These are phyloP conservation scores for Diversispora epigaea DNA, from an alignment of 192 early-diverging fungal genomes.

Conservation along the genomic window DNA sequence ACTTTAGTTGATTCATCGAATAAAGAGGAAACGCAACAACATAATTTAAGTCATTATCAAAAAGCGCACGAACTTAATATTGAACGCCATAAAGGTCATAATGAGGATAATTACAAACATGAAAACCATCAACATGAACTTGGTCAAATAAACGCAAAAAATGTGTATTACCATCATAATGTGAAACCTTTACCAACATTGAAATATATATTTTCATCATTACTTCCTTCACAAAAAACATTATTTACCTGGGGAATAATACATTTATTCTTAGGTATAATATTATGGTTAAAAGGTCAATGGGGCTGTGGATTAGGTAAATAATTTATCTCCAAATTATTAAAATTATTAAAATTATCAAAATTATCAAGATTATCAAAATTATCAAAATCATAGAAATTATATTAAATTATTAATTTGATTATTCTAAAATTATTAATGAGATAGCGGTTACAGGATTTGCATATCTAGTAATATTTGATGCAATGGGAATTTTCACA, in stretches of 20 bases:
- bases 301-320: conserved; percentile 49
- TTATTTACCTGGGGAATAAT: conserved; percentile 53
- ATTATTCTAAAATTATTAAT: no score
- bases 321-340: not conserved
- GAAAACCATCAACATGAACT: no score
- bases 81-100: no score
- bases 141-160: no score
- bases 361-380: no score
- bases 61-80: no score
- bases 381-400: not conserved
- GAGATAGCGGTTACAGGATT: conserved; percentile 48
- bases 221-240: conserved; percentile 50
- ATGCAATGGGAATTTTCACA: conserved; percentile 58
- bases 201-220: conserved; percentile 1
- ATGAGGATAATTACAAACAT: no score
- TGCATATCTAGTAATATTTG: conserved; percentile 54
- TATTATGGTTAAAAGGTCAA: conserved; percentile 47
- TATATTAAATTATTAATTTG: conserved; percentile 1
- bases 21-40: no score
- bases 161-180: not conserved
- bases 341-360: not conserved
- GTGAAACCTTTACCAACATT: conserved; percentile 14
- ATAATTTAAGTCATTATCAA: no score
- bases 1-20: no score
- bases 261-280: conserved; percentile 44